These are phyloP conservation scores for Botrytis sinoallii DNA, from an alignment of 2,329 filamentous ascomycete genomes.

Conservation along the genomic window DNA sequence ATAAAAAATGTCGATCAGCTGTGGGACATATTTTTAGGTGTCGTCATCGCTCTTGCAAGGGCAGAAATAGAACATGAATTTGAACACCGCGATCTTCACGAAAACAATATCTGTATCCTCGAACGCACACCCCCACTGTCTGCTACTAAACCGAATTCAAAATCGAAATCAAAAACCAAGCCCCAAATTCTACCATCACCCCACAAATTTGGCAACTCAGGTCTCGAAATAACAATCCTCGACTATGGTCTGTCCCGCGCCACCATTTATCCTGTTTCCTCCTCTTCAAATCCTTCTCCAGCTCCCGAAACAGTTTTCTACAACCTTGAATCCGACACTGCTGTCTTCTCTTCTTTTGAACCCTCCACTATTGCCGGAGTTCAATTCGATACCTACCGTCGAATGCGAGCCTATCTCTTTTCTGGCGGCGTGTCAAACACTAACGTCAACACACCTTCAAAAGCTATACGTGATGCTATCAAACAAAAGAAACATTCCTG, in stretches of 20 bases:
- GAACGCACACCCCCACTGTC: neutral
- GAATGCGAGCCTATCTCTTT: constrained; percentile 38
- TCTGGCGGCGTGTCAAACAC: constrained; percentile 21
- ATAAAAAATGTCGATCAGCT: constrained; percentile 49
- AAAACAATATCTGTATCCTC: constrained; percentile 60
- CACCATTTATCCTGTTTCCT: constrained; percentile 39
- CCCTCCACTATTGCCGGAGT: constrained; percentile 26
- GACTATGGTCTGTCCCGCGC: constrained; percentile 65
- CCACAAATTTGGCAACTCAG: constrained; percentile 55
- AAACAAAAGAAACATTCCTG: constrained; percentile 41
- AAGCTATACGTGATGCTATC: constrained; percentile 2
- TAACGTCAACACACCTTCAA: constrained; percentile 8
- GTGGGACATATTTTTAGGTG: constrained; percentile 62
- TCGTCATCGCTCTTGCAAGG: constrained; percentile 57
- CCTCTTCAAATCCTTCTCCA: constrained; percentile 27
- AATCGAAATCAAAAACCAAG: constrained; percentile 1
- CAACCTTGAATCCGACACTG: constrained; percentile 58
- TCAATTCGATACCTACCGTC: constrained; percentile 61
- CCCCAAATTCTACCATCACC: neutral
- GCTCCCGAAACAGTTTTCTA: constrained; percentile 47
- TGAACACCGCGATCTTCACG: constrained; percentile 65
- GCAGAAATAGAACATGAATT: constrained; percentile 58
- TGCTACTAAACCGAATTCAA: neutral
- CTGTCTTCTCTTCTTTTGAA: constrained; percentile 56
- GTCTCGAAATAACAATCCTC: constrained; percentile 61